Percentiles rank a stretch among this genome's conserved stretches.
These are phyloP conservation scores for Neurospora hispaniola DNA, from an alignment of 495 filamentous ascomycete species.

Conservation along the genomic window DNA sequence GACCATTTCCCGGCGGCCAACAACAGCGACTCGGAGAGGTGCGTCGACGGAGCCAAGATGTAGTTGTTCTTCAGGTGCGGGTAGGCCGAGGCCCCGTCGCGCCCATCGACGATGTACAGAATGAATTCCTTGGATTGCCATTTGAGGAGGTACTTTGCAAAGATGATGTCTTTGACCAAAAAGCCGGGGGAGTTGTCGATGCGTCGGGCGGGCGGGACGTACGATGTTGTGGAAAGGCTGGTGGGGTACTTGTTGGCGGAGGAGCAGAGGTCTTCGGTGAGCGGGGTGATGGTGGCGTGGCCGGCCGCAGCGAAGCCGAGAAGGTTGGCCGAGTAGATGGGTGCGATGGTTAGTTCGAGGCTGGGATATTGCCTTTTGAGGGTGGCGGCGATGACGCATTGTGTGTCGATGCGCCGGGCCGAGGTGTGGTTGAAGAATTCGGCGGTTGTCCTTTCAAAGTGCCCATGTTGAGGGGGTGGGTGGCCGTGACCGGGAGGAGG, in stretches of 20 bases:
- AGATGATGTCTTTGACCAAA: constrained; percentile 31
- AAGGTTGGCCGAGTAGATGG: constrained; percentile 26
- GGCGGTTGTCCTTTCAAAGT: constrained; percentile 13
- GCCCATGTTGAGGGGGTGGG: neutral
- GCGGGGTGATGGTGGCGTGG: constrained; percentile 29
- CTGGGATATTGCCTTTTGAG: constrained; percentile 41
- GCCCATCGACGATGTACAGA: constrained; percentile 41
- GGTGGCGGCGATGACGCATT: constrained; percentile 38
- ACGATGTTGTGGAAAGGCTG: constrained; percentile 32
- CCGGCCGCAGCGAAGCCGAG: constrained; percentile 41
- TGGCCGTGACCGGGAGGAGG: neutral
- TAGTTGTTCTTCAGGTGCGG: constrained; percentile 33
- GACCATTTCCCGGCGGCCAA: constrained; percentile 38
- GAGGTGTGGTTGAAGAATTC: constrained; percentile 35
- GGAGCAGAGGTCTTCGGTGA: constrained; percentile 19
- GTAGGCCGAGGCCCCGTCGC: constrained; percentile 30
- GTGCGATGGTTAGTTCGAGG: constrained; percentile 36
- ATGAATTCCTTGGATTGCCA: constrained; percentile 41
- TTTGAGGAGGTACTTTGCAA: constrained; percentile 44
- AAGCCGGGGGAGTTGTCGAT: constrained; percentile 36
- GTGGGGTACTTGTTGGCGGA: constrained; percentile 21
- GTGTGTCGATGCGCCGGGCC: constrained; percentile 39
- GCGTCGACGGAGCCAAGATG: constrained; percentile 32
- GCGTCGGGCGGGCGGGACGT: constrained; percentile 39
- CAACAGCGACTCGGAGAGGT: constrained; percentile 41